Percentiles rank a stretch among this genome's conserved stretches.
Conservation (phyloP, 495 filamentous ascomycete genomes). For the Chaetomium cochliodes region DNA sequence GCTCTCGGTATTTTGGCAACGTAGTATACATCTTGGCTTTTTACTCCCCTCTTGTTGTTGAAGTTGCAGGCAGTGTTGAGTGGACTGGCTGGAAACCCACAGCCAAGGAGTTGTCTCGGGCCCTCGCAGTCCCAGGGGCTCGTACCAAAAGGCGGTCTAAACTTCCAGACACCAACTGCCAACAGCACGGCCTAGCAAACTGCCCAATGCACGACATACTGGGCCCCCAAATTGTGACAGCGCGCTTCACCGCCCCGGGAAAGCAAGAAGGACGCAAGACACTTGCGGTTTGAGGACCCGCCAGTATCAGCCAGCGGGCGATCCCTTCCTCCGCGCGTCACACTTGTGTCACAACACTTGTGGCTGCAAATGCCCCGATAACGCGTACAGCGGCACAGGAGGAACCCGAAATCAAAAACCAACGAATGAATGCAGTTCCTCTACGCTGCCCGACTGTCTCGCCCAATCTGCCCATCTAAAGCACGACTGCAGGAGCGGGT, state of each 20-base stretch:
- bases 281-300: constrained; percentile 7
- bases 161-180: neutral
- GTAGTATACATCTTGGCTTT: too few relatives aligned
- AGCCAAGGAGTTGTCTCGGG: too few relatives aligned
- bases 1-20: too few relatives aligned
- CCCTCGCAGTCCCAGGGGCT: neutral
- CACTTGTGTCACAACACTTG: constrained; percentile 12
- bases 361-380: neutral
- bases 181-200: neutral
- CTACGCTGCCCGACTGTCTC: neutral
- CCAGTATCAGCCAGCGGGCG: neutral
- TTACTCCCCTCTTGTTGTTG: too few relatives aligned
- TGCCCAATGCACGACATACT: neutral
- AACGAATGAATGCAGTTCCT: constrained; percentile 1
- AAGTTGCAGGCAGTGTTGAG: too few relatives aligned
- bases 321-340: neutral
- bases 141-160: neutral
- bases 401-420: neutral
- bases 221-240: neutral
- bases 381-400: neutral
- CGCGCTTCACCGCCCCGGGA: neutral
- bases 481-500: neutral
- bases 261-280: neutral
- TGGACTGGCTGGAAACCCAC: too few relatives aligned
- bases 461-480: constrained; percentile 11